Evolutionary conservation across 164 flowering plant genomes (phyloP).

Genomic region (Warburgia ugandensis): DNA sequence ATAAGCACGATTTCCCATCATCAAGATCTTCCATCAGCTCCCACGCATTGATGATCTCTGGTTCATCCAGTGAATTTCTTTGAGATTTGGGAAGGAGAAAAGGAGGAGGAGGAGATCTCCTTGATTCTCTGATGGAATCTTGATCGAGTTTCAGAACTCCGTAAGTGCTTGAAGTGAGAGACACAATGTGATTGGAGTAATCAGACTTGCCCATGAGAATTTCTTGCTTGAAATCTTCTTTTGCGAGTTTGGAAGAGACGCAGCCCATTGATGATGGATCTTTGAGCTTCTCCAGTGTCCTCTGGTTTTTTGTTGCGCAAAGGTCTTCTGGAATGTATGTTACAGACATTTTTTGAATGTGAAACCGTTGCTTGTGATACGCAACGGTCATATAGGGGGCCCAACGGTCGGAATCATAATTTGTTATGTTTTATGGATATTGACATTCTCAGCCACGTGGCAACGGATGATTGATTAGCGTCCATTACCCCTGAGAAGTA

Average conservation of each 20-base stretch:
- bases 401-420: too few species aligned
- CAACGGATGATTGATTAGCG: too few species aligned
- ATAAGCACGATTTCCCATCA: conserved; percentile 30
- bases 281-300: too few species aligned
- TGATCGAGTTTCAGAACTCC: conserved; percentile 66
- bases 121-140: conserved; percentile 10
- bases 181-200: conserved; percentile 57
- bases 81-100: conserved; percentile 3
- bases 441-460: too few species aligned
- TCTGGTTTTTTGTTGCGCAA: too few species aligned
- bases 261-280: conserved; percentile 69
- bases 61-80: conserved; percentile 22
- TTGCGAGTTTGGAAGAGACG: conserved; percentile 61
- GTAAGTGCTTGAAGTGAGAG: conserved; percentile 84
- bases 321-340: too few species aligned
- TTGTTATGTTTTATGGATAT: too few species aligned
- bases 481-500: too few species aligned
- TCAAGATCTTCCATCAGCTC: conserved; percentile 75
- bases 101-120: conserved; percentile 30
- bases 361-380: too few species aligned
- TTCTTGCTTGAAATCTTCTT: conserved; percentile 36
- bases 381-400: too few species aligned
- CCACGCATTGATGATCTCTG: conserved; percentile 82
- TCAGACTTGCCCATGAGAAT: conserved; percentile 25
- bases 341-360: too few species aligned